Percentiles rank a stretch among this genome's conserved stretches.
phyloP scores from a whole-genome alignment of 345 rosid species.

The Turnera subulata region DNA sequence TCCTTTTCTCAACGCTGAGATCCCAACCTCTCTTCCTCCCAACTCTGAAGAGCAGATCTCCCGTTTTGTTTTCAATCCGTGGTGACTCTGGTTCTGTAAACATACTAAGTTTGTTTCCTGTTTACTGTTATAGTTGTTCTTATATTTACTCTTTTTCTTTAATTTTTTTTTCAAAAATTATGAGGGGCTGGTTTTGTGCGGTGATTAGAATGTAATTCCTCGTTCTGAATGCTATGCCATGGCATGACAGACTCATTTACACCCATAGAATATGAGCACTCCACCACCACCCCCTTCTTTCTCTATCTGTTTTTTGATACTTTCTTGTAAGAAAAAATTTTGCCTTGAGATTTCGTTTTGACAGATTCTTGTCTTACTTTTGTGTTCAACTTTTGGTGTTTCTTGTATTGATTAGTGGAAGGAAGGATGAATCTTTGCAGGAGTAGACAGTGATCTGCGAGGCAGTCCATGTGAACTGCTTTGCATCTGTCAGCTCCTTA shows the following conservation, averaged over 20 bases:
- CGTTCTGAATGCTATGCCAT: slow-evolving; percentile 35
- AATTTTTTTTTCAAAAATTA: too few relatives aligned
- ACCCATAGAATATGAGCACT: slow-evolving; percentile 55
- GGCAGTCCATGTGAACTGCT: slow-evolving; percentile 18
- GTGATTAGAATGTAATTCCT: slow-evolving; percentile 31
- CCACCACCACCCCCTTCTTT: not conserved
- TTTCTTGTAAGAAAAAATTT: not conserved
- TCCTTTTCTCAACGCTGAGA: too few relatives aligned
- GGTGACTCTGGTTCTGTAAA: too few relatives aligned
- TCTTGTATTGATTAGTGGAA: not conserved
- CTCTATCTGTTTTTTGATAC: not conserved
- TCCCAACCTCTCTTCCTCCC: too few relatives aligned
- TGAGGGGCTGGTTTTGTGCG: slow-evolving; percentile 6
- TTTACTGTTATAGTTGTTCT: too few relatives aligned
- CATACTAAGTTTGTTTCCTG: too few relatives aligned
- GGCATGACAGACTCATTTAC: slow-evolving; percentile 38
- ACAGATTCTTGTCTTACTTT: not conserved
- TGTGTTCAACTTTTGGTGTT: not conserved
- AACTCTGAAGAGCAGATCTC: too few relatives aligned
- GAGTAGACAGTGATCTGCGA: slow-evolving; percentile 16
- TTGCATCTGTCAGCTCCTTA: slow-evolving; percentile 20
- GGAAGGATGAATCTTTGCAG: not conserved
- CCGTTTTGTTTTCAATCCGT: too few relatives aligned
- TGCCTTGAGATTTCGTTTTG: not conserved
- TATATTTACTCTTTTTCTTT: too few relatives aligned